Base-by-base conservation (phyloP, 2,329 filamentous ascomycete species). In the Aspergillus quadrilineatus region DNA sequence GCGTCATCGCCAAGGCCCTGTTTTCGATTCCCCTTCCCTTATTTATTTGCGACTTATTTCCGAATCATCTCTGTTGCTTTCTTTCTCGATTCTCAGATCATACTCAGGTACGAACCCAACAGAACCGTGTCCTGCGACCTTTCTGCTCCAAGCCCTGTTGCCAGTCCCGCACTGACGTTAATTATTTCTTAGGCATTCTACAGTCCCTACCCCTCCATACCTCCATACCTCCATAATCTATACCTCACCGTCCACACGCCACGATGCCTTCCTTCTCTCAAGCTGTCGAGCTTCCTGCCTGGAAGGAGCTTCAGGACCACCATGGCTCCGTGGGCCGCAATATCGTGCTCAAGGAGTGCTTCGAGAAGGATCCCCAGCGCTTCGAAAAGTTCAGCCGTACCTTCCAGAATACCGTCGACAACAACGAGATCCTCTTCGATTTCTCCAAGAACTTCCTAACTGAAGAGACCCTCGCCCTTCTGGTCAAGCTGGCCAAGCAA, bases 371-470 rank as follows among this genome's bases (percentile, higher is more conserved):
- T 74, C 86, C 92, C 49, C 75, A 89, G 72, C 91, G 94, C 62
- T 97, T 97, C 81, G 78, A 88, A 70, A 96, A 94, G 79, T 92
- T 96, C 81, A 89, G 87, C 73, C 89, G 87, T 74, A 90, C 85
- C 70, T 96, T 97, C 77, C 80, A 84, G 67, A 92, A 90, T 77
- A 75, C 84, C 52, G 87, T 89, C 65, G 90, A 95, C 70, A 83
- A 83, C 69, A 87, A 86, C 66, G 91, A 97, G 64, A 94, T 95
- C 69, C 85, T 99, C 62, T 99, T 97, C 77, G 94, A 99, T 78
- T 99, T 96, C 80, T 94, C 89, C 81, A 99, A 99, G 86, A 99
- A 99, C 85, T 92, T 99, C 77, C 76, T 97, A 69, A 94, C 89
- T 60, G 90, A 96, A 66, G 92, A 97, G 79, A 97, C 93, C 4